phyloP scores from a whole-genome alignment of 441 rosid species.

The Populus tomentosa region DNA sequence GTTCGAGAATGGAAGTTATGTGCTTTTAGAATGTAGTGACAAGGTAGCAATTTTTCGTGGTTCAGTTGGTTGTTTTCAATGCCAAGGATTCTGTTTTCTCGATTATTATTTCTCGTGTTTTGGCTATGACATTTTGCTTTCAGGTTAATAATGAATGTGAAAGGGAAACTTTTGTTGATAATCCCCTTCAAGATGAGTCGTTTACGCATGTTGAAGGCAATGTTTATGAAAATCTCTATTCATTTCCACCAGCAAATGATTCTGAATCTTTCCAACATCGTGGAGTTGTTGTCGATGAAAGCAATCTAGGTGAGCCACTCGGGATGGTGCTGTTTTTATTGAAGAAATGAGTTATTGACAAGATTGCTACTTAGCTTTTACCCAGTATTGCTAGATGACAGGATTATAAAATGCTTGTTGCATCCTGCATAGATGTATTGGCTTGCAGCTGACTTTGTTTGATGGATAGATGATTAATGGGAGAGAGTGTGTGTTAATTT shows the following conservation, averaged over 20 bases:
- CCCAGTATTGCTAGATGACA: background rate
- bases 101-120: background rate
- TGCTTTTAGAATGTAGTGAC: conserved; percentile 38
- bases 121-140: background rate
- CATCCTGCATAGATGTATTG: background rate
- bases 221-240: conserved; percentile 8
- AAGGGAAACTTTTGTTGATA: conserved; percentile 18
- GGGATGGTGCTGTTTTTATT: background rate
- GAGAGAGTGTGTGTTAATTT: background rate
- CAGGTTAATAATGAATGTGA: conserved; percentile 30
- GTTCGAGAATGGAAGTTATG: conserved; percentile 71
- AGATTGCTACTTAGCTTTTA: background rate
- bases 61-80: background rate
- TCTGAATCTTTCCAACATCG: conserved; percentile 6
- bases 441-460: background rate
- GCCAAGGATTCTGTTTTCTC: background rate
- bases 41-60: conserved; percentile 25
- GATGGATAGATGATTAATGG: background rate
- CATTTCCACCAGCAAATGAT: conserved; percentile 13
- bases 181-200: conserved; percentile 29
- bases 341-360: background rate
- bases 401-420: background rate
- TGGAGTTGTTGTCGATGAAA: conserved; percentile 21
- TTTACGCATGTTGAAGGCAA: conserved; percentile 6
- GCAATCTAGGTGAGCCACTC: conserved; percentile 30